Percentiles rank a stretch among this genome's conserved stretches.
Conservation (phyloP, 2,329 filamentous ascomycete genomes). For the Claviceps arundinis region DNA sequence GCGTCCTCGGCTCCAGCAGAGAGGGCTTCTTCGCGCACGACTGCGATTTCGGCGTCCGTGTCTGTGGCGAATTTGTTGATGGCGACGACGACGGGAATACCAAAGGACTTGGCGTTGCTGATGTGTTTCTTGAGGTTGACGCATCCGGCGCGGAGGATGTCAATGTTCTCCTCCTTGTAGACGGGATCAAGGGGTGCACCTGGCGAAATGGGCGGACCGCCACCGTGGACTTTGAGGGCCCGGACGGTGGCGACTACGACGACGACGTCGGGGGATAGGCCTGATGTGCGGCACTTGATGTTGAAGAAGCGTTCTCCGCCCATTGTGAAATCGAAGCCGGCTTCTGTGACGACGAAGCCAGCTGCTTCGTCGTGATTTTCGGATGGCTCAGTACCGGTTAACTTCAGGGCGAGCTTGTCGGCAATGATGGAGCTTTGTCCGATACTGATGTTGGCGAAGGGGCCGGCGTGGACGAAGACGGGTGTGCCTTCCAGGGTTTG, state of each 20-base stretch:
- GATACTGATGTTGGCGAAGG: slow-evolving; percentile 97
- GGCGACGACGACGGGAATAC: slow-evolving; percentile 86
- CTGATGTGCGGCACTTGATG: slow-evolving; percentile 95
- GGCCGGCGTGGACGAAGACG: slow-evolving; percentile 92
- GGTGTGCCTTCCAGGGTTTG: slow-evolving; percentile 94
- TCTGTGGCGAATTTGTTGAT: slow-evolving; percentile 96
- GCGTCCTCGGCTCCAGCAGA: slow-evolving; percentile 89
- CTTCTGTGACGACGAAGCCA: slow-evolving; percentile 91
- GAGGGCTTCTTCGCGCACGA: slow-evolving; percentile 81
- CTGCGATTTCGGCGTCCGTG: slow-evolving; percentile 79
- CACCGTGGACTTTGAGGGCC: slow-evolving; percentile 92
- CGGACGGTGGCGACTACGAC: slow-evolving; percentile 93
- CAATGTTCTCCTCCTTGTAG: slow-evolving; percentile 87
- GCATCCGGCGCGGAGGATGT: slow-evolving; percentile 78
- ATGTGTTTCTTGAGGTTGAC: slow-evolving; percentile 96
- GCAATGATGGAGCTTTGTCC: slow-evolving; percentile 91
- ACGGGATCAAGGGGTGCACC: slow-evolving; percentile 75
- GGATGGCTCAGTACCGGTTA: slow-evolving; percentile 84
- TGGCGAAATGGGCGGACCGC: slow-evolving; percentile 83
- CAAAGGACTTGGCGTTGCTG: slow-evolving; percentile 74
- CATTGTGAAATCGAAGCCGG: slow-evolving; percentile 99
- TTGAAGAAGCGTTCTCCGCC: slow-evolving; percentile 99
- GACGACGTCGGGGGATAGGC: slow-evolving; percentile 82
- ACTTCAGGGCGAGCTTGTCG: slow-evolving; percentile 89
- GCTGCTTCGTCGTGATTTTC: slow-evolving; percentile 73